Evolutionary conservation across 257 asterid genomes (phyloP).

Genomic region (Nicotiana otophora): DNA sequence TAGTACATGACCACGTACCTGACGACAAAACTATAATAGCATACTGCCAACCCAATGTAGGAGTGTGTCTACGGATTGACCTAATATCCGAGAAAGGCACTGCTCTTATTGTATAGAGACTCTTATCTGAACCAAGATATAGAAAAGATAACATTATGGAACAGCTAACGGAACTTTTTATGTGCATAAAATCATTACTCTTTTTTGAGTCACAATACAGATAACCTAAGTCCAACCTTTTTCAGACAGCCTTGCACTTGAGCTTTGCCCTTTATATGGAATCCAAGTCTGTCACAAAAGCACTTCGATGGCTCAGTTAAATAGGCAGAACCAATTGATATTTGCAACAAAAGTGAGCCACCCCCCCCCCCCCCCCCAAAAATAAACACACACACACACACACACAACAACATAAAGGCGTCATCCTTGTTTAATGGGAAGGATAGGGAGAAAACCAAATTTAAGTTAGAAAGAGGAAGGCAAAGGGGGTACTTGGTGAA

Average conservation of each 20-base stretch:
- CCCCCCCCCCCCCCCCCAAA: not conserved
- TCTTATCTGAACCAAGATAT: conserved; percentile 63
- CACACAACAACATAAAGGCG: not conserved
- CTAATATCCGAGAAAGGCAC: conserved; percentile 82
- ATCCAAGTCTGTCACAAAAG: conserved; percentile 73
- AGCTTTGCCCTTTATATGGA: conserved; percentile 92
- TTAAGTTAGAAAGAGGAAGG: conserved; percentile 1
- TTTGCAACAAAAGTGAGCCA: not conserved
- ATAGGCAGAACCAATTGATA: conserved; percentile 2
- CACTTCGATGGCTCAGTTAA: not conserved
- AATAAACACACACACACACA: not conserved
- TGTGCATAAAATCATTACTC: not conserved
- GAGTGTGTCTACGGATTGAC: conserved; percentile 85
- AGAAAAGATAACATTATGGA: conserved; percentile 15
- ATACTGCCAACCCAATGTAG: conserved; percentile 91
- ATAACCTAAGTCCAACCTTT: conserved; percentile 49
- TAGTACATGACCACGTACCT: conserved; percentile 40
- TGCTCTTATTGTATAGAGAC: conserved; percentile 81
- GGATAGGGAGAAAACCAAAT: not conserved
- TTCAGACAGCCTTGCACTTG: conserved; percentile 73
- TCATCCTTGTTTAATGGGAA: not conserved
- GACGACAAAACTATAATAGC: conserved; percentile 80
- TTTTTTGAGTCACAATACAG: not conserved
- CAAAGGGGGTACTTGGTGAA: not conserved
- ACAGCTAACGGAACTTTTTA: not conserved